Percentiles rank a stretch among this genome's conserved stretches.
These are phyloP conservation scores for Tolypocladium inflatum DNA, from an alignment of 2,329 filamentous ascomycete genomes.

Conservation along the genomic window DNA sequence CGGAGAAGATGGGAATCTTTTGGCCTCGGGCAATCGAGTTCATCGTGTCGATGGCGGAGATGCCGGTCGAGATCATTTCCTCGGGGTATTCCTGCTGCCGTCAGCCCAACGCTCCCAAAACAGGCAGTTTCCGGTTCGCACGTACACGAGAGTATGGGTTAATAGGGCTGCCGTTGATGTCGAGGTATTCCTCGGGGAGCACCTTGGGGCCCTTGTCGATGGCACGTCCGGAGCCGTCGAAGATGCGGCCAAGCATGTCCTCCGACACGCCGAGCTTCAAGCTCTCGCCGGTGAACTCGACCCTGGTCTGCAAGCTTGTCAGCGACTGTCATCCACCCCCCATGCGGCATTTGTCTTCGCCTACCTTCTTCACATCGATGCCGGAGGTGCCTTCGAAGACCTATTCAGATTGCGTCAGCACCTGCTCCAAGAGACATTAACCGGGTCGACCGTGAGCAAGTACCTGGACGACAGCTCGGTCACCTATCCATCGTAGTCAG, in stretches of 20 bases:
- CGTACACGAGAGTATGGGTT: constrained; percentile 91
- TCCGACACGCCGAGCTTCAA: constrained; percentile 98
- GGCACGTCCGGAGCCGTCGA: constrained; percentile 93
- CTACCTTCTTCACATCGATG: constrained; percentile 98
- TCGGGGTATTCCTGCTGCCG: constrained; percentile 78
- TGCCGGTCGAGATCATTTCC: constrained; percentile 99
- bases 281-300: constrained; percentile 94
- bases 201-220: constrained; percentile 99
- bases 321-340: constrained; percentile 8
- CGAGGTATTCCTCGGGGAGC: constrained; percentile 92
- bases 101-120: constrained; percentile 7
- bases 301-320: constrained; percentile 61
- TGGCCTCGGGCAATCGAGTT: constrained; percentile 96
- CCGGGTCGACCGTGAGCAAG: constrained; percentile 5
- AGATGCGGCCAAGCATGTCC: constrained; percentile 98
- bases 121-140: neutral
- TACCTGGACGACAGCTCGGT: constrained; percentile 92
- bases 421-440: neutral
- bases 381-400: constrained; percentile 96
- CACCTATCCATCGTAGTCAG: constrained; percentile 45
- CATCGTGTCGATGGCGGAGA: constrained; percentile 98
- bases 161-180: constrained; percentile 98
- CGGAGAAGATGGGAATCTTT: constrained; percentile 99
- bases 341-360: constrained; percentile 7
- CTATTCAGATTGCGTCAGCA: constrained; percentile 35